Percentiles rank a stretch among this genome's conserved stretches.
These are phyloP conservation scores for Yamadazyma dendronema DNA, from an alignment of 1,139 yeast genomes.

Conservation along the genomic window DNA sequence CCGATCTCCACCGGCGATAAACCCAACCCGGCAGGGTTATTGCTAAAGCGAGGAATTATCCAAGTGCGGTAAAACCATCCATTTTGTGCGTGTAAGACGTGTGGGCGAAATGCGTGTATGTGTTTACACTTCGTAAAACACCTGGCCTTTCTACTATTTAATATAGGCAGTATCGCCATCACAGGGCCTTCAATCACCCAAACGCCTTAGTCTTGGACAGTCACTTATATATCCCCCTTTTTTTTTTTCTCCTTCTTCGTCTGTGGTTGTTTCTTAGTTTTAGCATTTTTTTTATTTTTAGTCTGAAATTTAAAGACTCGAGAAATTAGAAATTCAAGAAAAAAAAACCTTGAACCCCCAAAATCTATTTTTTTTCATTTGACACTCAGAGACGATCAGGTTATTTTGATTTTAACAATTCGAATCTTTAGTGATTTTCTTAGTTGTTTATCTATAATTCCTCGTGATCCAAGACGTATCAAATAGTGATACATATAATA, in stretches of 20 bases:
- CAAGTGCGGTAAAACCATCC: background rate
- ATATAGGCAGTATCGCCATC: no score
- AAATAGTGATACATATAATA: no score
- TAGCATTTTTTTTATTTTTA: constrained; percentile 3
- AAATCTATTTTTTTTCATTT: background rate
- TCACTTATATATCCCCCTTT: no score
- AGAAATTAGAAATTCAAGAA: constrained; percentile 2
- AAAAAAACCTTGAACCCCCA: constrained; percentile 1
- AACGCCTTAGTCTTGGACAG: no score
- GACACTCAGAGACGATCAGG: background rate
- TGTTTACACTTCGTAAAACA: background rate
- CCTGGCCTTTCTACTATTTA: no score
- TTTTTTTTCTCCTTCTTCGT: background rate
- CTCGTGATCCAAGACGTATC: no score
- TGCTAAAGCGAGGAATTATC: background rate
- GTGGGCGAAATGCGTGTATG: background rate
- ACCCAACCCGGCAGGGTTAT: background rate
- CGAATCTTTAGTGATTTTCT: no score
- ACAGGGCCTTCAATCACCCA: no score
- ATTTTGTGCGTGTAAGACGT: background rate
- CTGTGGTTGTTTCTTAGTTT: background rate
- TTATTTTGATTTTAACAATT: no score
- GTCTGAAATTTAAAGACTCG: constrained; percentile 3
- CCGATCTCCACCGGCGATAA: background rate
- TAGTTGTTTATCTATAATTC: no score